Conservation (phyloP, 176 grass and related monocot genomes). For the Zoysia pacifica region DNA sequence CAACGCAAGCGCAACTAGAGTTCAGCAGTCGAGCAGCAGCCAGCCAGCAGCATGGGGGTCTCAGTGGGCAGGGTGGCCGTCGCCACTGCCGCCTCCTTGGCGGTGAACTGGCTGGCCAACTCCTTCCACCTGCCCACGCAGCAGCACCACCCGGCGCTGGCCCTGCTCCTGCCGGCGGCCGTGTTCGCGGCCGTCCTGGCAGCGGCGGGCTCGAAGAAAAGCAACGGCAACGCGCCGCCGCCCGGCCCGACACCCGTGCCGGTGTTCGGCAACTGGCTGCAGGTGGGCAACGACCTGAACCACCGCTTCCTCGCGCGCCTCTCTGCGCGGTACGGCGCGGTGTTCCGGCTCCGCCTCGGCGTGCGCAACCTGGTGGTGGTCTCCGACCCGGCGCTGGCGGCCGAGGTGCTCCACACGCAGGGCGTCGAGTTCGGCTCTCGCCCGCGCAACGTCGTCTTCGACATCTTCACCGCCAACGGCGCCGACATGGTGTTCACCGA, state of each 20-base stretch:
- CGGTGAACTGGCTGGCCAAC: constrained; percentile 19
- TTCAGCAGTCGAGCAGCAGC: background rate
- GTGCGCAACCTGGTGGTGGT: constrained; percentile 85
- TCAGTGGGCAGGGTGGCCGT: background rate
- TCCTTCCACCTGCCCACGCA: constrained; percentile 3
- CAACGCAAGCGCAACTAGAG: too few relatives aligned
- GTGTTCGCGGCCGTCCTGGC: background rate
- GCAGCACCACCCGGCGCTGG: constrained; percentile 8
- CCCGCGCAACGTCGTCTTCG: constrained; percentile 87
- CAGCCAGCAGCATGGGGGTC: constrained; percentile 18
- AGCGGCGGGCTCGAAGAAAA: background rate
- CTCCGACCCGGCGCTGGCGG: constrained; percentile 60
- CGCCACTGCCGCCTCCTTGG: constrained; percentile 28
- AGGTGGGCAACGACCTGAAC: constrained; percentile 90
- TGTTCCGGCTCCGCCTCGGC: constrained; percentile 78
- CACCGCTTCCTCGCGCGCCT: constrained; percentile 67
- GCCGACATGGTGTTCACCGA: constrained; percentile 93
- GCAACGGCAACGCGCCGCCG: background rate
- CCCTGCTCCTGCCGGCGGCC: constrained; percentile 12
- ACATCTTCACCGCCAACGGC: constrained; percentile 85
- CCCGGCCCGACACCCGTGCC: constrained; percentile 35
- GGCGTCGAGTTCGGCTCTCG: constrained; percentile 96
- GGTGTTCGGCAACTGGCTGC: constrained; percentile 86
- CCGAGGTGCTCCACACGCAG: constrained; percentile 85
- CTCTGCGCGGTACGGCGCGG: constrained; percentile 54